These are phyloP conservation scores for Hymenoscyphus albidus DNA, from an alignment of 2,329 filamentous ascomycete species.

Conservation along the genomic window DNA sequence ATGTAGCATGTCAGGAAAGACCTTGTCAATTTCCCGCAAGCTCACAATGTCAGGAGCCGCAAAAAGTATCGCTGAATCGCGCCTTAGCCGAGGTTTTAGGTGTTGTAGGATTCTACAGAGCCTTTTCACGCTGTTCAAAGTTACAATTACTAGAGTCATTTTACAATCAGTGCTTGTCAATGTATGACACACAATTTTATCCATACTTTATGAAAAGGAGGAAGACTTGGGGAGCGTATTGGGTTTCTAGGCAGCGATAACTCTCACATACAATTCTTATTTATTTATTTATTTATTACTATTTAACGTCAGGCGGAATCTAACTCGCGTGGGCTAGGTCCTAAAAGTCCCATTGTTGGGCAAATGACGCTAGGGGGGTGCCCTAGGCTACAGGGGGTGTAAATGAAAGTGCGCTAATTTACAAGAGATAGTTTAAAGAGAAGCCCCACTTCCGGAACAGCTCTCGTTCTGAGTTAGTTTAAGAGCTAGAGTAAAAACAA, in stretches of 20 bases:
- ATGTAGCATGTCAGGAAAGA: neutral
- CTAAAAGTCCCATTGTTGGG: no score
- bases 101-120: neutral
- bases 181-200: neutral
- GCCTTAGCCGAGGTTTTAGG: neutral
- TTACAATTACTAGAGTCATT: neutral
- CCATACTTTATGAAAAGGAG: neutral
- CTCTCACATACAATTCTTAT: neutral
- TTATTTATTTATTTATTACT: no score
- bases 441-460: no score
- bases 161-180: neutral
- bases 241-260: neutral
- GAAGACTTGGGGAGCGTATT: neutral
- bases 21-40: neutral
- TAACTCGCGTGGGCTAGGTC: no score
- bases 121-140: neutral
- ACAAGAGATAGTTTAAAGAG: no score
- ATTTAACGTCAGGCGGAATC: no score
- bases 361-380: no score
- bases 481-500: no score
- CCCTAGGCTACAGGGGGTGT: no score
- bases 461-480: no score
- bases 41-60: neutral
- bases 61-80: neutral
- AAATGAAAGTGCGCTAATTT: no score